Evolutionary conservation across 768 basidiomycete genomes (phyloP), one percentile per base, ranked within the genome.

Genomic region (Leucosporidium creatinivorum): DNA sequence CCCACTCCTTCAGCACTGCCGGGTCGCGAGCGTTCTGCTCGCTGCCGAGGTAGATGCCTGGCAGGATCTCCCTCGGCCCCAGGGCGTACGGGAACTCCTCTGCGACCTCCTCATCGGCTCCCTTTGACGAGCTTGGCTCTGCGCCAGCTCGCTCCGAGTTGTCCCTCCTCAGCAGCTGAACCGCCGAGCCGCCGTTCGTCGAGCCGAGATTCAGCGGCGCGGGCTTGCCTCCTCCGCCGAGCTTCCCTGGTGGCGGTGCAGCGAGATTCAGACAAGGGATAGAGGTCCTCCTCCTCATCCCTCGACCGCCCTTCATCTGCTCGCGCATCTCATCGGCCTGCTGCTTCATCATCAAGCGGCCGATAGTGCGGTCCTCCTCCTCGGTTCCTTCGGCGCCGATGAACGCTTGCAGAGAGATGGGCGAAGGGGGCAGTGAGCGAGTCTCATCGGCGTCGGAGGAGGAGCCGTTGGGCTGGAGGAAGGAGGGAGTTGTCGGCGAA

Each of bases 21-120:
- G 88, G 89, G 78, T 93, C 88, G 66, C 86, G 84, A 54, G 89
- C 91, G 73, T 93, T 93, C 91, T 68, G 68, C 78, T 93, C 91
- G 64, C 89, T 89, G 70, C 92, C 93, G 15, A 94, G 85, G 87
- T 87, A 94, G 66, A 94, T 81, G 59, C 87, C 85, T 4, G 91
- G 91, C 56, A 93, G 82, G 74, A 96, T 81, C 78, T 93, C 87
- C 19, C 88, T 79, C 55, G 92, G 93, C 21, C 92, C 92, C 74
- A 87, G 82, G 6, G 82, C 76, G 77, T 96, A 96, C 9, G 92
- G 89, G 26, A 69, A 75, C 59, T 74, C 73, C 61, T 76, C 74
- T 6, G 59, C 66, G 1, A 58, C 66, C 15, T 33, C 69, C 15
- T 47, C 57, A 12, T 25, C 50, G 21, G 50, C 56, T 3, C 52